These are phyloP conservation scores for Mycena indigotica DNA, from an alignment of 768 basidiomycete genomes.

Conservation along the genomic window DNA sequence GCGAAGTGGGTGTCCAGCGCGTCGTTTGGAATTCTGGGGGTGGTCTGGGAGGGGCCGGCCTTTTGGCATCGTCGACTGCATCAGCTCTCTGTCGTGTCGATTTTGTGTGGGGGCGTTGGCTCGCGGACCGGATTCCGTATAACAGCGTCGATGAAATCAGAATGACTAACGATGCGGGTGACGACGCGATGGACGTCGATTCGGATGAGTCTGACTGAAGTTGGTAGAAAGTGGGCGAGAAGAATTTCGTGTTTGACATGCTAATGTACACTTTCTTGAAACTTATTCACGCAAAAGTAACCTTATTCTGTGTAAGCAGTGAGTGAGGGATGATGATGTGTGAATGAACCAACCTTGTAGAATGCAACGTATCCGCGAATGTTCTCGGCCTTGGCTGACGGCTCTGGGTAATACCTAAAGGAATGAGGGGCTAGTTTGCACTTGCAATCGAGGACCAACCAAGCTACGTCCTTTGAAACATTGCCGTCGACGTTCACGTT, in stretches of 20 bases:
- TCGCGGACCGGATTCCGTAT: constrained; percentile 67
- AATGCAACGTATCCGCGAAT: constrained; percentile 76
- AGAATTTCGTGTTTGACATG: background rate
- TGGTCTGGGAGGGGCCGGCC: constrained; percentile 57
- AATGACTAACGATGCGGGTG: constrained; percentile 49
- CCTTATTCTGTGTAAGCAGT: constrained; percentile 38
- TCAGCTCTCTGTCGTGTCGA: constrained; percentile 89
- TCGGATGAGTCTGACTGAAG: constrained; percentile 36
- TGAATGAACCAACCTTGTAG: constrained; percentile 66
- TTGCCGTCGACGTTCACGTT: constrained; percentile 53
- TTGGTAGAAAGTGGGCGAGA: background rate
- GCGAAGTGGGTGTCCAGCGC: constrained; percentile 74
- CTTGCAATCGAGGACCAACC: constrained; percentile 42
- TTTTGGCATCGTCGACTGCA: constrained; percentile 80
- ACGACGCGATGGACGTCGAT: constrained; percentile 44
- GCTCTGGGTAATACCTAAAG: constrained; percentile 67
- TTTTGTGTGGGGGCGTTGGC: constrained; percentile 74
- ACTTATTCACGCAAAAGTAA: constrained; percentile 30
- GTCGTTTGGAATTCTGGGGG: constrained; percentile 81
- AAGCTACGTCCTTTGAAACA: constrained; percentile 60
- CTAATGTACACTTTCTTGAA: background rate
- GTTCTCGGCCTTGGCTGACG: constrained; percentile 56
- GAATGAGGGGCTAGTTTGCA: background rate
- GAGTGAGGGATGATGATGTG: background rate
- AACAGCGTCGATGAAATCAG: constrained; percentile 61